Evolutionary conservation across 1,284 basidiomycete species (phyloP), one percentile per base, ranked within the genome.

Genomic region (Naganishia liquefaciens): DNA sequence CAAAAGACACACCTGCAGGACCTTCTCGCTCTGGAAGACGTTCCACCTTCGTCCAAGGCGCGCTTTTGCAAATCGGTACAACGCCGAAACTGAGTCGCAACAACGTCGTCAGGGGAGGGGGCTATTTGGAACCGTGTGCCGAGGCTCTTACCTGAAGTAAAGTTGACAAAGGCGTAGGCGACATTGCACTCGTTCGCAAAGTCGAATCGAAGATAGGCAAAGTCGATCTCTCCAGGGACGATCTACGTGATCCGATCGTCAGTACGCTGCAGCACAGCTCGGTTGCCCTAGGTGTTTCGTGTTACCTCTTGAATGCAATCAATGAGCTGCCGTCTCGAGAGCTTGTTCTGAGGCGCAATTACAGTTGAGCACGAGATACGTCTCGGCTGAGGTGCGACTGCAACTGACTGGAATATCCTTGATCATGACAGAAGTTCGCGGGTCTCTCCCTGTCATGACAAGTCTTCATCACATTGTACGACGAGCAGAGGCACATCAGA

Each of bases 111-210:
- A 37, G 33, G 23, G 17, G 6, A 33, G 33, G n/a, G 21, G n/a
- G 9, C 19, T 21, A 25, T 33, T 3, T 25, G 27, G 15, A 1
- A 25, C 46, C 30, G 39, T 15, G 15, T 13, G 5, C 21, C 27
- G 21, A 13, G 13, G 21, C 46, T 44, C 51, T 33, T 44, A 46
- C 60, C 52, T 27, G 57, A 65, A 6, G 39, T 58, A 51, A 65
- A 65, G 44, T 65, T 65, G 27, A 65, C 64, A 11, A 28, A 46
- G 1, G 15, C 55, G 28, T 49, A 64, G 42, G 75, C 72, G 51
- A 77, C 77, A 60, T 80, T 80, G 68, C 77, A 79, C 66, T 74
- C 73, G 64, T 77, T 78, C 54, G 73, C 72, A 67, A 78, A 79
- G 68, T 79, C 78, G 63, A 78, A 79, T 2, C 78, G 75, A 2